These are phyloP conservation scores for Athelia psychrophila DNA, from an alignment of 1,284 basidiomycete genomes.

Conservation along the genomic window DNA sequence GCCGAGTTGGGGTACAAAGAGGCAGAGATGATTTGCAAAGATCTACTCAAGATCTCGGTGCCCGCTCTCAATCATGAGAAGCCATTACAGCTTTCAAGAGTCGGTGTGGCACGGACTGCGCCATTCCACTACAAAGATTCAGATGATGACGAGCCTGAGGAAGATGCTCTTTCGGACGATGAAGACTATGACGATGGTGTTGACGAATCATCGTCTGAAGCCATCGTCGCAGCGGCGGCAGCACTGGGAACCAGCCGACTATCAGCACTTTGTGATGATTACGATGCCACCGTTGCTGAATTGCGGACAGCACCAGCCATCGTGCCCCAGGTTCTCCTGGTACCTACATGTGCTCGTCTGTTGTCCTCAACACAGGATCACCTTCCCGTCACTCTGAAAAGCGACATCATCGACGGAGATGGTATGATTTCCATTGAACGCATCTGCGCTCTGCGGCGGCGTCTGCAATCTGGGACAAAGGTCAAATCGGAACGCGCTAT, in stretches of 20 bases:
- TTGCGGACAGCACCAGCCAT: not conserved
- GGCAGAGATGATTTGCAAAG: conserved; percentile 11
- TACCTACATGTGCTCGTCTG: too few species aligned
- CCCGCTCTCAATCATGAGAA: not conserved
- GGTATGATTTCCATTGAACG: not conserved
- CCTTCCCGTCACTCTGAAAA: not conserved
- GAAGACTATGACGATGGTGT: not conserved
- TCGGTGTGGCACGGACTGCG: too few species aligned
- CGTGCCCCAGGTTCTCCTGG: not conserved
- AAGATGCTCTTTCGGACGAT: not conserved
- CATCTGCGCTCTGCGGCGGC: not conserved
- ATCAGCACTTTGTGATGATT: conserved; percentile 1
- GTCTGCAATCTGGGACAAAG: not conserved
- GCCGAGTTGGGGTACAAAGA: conserved; percentile 16
- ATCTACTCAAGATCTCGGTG: conserved; percentile 11
- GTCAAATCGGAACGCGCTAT: not conserved
- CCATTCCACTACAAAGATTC: not conserved
- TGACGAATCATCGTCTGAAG: not conserved
- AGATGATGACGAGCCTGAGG: not conserved
- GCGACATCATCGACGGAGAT: not conserved
- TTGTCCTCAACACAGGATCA: too few species aligned
- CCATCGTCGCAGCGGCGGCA: not conserved
- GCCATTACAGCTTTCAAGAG: not conserved
- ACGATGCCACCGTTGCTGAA: not conserved
- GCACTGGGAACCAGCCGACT: not conserved